Evolutionary conservation across 140 eudicot species (phyloP), one percentile per base, ranked within the genome.

Genomic region (Ambrosia hybrid): DNA sequence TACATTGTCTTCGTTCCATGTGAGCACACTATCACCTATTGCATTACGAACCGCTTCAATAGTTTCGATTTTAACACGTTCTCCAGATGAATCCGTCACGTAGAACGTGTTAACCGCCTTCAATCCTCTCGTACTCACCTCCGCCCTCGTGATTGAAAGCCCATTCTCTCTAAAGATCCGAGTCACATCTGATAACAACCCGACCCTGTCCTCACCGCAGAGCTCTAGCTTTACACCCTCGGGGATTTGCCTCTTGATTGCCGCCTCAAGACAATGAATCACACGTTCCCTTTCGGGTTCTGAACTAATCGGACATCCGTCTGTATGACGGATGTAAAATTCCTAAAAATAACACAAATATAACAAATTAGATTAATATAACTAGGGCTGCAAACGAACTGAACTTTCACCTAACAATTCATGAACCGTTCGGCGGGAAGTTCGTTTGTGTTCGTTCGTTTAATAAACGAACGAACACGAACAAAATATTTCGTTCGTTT

Each of bases 231-330:
- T 76, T 55, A 92, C 66, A 1, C 98, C 98, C 90, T 89, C 88
- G 3, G 90, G 81, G 49, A 74, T 55, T 53, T 94, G 80, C 79
- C 98, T 83, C 70, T 73, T 87, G 57, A 92, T 83, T 16, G 96
- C 98, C 1, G 98, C 98, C 70, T 87, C 87, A 15, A 92, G 73
- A 83, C 98, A 92, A 71, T 80, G 83, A 57, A 92, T 80, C 14
- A 92, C 86, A 0, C 95, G 90, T 51, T 92, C 87, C 76, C 95
- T 73, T 76, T 92, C 98, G 10, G 95, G 96, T 85, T 92, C 98
- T 0, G 95, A 89, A 13, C 85, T 89, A 69, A 92, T 84, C 13
- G 98, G 95, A 69, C 79, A 83, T 62, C 98, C 98, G 57, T 92
- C 96, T 21, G 65, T 80, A 73, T 92, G 98, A 51, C 95, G 84